Conservation (phyloP, 2,329 filamentous ascomycete genomes). For the Chrysoporthe austroafricana region DNA sequence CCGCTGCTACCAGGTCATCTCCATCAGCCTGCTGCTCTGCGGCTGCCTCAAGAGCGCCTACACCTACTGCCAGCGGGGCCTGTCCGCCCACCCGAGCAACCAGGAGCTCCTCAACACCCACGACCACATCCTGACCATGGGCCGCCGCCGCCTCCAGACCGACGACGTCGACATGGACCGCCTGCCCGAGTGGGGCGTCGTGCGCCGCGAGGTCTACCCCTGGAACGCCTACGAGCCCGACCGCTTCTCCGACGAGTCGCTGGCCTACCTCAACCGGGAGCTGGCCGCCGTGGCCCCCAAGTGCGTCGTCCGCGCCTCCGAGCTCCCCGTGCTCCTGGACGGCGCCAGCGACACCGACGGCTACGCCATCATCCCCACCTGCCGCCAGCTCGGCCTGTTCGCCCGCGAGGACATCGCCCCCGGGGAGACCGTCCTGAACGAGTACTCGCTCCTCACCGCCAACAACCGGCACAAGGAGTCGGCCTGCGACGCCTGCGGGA, state of each 20-base stretch:
- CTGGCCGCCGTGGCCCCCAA: constrained; percentile 75
- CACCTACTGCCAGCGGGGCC: constrained; percentile 66
- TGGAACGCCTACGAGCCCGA: constrained; percentile 73
- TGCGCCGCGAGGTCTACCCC: constrained; percentile 71
- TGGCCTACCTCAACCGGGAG: constrained; percentile 72
- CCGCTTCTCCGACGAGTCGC: constrained; percentile 68
- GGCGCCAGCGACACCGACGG: constrained; percentile 54
- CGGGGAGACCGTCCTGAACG: constrained; percentile 76
- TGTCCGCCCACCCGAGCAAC: constrained; percentile 58
- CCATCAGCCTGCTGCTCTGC: constrained; percentile 63
- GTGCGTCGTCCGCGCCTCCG: constrained; percentile 76
- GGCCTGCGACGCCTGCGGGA: constrained; percentile 87
- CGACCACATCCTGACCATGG: constrained; percentile 57
- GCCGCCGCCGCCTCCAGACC: constrained; percentile 51
- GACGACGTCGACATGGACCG: constrained; percentile 53
- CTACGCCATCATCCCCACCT: constrained; percentile 59
- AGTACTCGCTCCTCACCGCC: constrained; percentile 85
- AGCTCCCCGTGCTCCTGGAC: constrained; percentile 72
- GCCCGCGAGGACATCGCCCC: constrained; percentile 79
- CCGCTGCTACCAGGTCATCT: constrained; percentile 62
- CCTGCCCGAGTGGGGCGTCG: constrained; percentile 71
- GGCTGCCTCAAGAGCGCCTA: constrained; percentile 71
- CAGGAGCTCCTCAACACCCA: constrained; percentile 58
- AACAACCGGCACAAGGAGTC: constrained; percentile 86
- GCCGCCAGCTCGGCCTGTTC: constrained; percentile 86